Percentiles rank a stretch among this genome's conserved stretches.
Conservation (phyloP, 139 green algal genomes). For the Trebouxia sp. region DNA sequence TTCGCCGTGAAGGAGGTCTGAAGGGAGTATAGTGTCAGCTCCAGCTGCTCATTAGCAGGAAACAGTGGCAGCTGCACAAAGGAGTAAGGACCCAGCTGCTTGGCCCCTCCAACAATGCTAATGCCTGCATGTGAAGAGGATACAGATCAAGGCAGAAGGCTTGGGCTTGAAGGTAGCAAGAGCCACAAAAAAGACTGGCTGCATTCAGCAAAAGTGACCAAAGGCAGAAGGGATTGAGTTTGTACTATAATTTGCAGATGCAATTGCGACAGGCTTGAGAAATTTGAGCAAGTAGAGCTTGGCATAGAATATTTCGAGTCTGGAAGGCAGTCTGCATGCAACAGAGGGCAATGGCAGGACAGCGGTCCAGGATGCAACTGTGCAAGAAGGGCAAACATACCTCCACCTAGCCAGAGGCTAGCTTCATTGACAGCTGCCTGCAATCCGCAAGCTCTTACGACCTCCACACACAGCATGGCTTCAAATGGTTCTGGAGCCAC, state of each 20-base stretch:
- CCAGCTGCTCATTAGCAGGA: constrained; percentile 33
- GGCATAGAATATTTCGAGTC: not conserved
- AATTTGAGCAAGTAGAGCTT: not conserved
- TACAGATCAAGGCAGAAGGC: not conserved
- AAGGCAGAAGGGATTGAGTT: not conserved
- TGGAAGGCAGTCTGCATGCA: not conserved
- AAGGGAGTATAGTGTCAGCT: constrained; percentile 29
- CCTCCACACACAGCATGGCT: constrained; percentile 43
- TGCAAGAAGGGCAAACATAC: not conserved
- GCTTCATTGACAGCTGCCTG: constrained; percentile 56
- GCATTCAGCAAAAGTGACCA: not conserved
- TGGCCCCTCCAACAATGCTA: constrained; percentile 39
- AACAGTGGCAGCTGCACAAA: constrained; percentile 51
- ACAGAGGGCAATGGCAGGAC: not conserved
- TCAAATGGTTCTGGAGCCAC: not conserved
- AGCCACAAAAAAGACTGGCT: not conserved
- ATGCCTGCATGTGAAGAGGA: not conserved
- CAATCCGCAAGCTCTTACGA: constrained; percentile 50
- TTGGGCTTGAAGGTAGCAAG: not conserved
- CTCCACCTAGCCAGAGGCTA: constrained; percentile 39
- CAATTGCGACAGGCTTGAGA: not conserved
- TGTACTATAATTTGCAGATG: not conserved
- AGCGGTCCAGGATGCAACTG: not conserved
- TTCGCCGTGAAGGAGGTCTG: constrained; percentile 46
- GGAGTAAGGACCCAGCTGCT: constrained; percentile 52